Evolutionary conservation across 371 early-diverging fungal species (phyloP).

Genomic region (Mucor piriformis): DNA sequence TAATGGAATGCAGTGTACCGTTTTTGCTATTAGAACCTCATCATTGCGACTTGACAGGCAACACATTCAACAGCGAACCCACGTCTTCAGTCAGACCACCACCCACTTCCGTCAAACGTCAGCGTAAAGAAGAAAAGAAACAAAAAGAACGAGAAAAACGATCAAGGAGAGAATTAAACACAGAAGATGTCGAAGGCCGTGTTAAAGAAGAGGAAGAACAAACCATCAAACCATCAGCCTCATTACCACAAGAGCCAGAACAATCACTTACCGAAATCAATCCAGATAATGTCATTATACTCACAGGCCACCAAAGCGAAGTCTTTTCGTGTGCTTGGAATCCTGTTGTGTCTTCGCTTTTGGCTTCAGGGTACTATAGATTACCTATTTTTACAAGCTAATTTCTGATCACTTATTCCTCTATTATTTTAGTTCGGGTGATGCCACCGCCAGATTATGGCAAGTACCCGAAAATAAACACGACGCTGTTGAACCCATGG

Average conservation of each 20-base stretch:
- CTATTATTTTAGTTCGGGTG: slow-evolving; percentile 63
- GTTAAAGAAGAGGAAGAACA: slow-evolving; percentile 13
- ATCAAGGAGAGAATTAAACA: slow-evolving; percentile 21
- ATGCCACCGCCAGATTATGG: slow-evolving; percentile 91
- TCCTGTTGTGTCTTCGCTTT: slow-evolving; percentile 60
- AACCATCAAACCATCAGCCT: neutral
- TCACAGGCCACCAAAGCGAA: slow-evolving; percentile 74
- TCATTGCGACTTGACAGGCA: slow-evolving; percentile 58
- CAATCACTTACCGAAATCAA: slow-evolving; percentile 22
- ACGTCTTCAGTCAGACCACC: slow-evolving; percentile 4
- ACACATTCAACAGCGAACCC: slow-evolving; percentile 25
- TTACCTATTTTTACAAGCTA: neutral
- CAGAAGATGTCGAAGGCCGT: slow-evolving; percentile 5
- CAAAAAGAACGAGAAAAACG: slow-evolving; percentile 51
- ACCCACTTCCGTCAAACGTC: slow-evolving; percentile 38
- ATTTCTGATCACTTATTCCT: neutral
- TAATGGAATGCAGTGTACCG: slow-evolving; percentile 74
- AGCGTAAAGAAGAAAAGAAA: slow-evolving; percentile 57
- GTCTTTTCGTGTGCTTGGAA: slow-evolving; percentile 91
- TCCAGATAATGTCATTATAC: slow-evolving; percentile 36
- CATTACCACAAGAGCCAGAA: slow-evolving; percentile 2
- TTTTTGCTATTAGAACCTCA: slow-evolving; percentile 78
- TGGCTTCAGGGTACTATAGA: slow-evolving; percentile 80
- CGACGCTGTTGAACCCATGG: slow-evolving; percentile 46
- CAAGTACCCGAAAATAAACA: slow-evolving; percentile 49